Conservation (phyloP, 2,329 filamentous ascomycete genomes). For the Diaporthe ilicicola region DNA sequence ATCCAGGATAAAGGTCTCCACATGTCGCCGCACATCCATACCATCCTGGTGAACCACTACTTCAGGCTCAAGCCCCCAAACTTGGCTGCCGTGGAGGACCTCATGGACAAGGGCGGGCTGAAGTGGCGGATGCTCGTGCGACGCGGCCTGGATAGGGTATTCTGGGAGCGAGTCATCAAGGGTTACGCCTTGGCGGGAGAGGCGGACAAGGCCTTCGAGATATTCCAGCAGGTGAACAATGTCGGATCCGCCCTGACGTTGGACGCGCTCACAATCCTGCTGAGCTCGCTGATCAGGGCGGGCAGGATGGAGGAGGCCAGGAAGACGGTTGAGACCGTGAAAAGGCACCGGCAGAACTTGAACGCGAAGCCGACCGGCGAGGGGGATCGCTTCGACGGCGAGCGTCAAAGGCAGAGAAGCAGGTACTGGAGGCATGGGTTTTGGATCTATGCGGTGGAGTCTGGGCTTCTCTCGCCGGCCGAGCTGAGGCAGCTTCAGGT, state of each 20-base stretch:
- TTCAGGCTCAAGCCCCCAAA: conserved; percentile 68
- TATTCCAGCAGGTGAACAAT: conserved; percentile 56
- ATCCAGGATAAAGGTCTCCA: conserved; percentile 64
- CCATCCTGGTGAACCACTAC: conserved; percentile 74
- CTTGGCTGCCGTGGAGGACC: conserved; percentile 63
- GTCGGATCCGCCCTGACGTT: conserved; percentile 53
- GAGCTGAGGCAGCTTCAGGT: conserved; percentile 22
- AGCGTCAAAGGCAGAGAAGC: neutral
- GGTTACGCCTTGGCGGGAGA: conserved; percentile 68
- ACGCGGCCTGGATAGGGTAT: conserved; percentile 61
- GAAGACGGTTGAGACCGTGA: conserved; percentile 39
- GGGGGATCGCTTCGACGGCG: conserved; percentile 29
- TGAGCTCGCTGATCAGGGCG: conserved; percentile 42
- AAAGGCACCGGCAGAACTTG: conserved; percentile 36
- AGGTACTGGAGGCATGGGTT: conserved; percentile 59
- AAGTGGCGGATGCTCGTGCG: conserved; percentile 40
- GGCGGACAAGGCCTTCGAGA: conserved; percentile 54
- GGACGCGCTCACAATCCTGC: conserved; percentile 52
- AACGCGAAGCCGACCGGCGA: conserved; percentile 33
- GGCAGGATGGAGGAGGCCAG: conserved; percentile 37
- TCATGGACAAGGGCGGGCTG: conserved; percentile 65
- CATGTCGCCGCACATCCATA: conserved; percentile 74
- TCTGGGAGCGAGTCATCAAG: conserved; percentile 76
- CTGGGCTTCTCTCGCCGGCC: conserved; percentile 45
- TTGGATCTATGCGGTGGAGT: conserved; percentile 55